Conservation (phyloP, 805 yeast genomes). For the Myxozyma mucilagina region DNA sequence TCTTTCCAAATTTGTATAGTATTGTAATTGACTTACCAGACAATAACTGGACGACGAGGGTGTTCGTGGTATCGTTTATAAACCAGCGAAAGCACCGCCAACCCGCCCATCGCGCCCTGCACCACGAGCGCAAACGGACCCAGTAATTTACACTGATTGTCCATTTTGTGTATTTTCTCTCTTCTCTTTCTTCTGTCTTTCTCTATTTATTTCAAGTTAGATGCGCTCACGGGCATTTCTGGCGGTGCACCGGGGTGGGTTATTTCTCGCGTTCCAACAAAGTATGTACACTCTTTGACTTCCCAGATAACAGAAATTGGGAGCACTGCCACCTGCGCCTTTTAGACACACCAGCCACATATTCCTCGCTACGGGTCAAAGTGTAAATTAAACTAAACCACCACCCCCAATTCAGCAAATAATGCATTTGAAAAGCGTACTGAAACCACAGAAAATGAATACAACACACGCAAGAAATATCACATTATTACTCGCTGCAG, state of each 20-base stretch:
- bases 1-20: too few species aligned
- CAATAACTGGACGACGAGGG: conserved; percentile 83
- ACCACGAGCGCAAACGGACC: conserved; percentile 86
- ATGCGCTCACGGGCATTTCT: too few species aligned
- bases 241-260: too few species aligned
- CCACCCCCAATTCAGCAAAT: too few species aligned
- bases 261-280: too few species aligned
- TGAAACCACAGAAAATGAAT: not conserved
- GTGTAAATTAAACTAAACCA: too few species aligned
- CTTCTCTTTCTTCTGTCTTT: not conserved
- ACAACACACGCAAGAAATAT: not conserved
- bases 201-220: conserved; percentile 2
- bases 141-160: conserved; percentile 56
- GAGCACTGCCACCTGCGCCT: too few species aligned
- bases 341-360: too few species aligned
- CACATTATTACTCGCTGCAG: not conserved
- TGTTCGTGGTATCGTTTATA: conserved; percentile 75
- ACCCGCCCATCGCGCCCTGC: conserved; percentile 72
- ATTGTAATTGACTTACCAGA: conserved; percentile 56
- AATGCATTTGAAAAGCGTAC: not conserved
- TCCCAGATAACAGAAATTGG: too few species aligned
- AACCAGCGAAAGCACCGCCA: conserved; percentile 72
- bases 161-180: conserved; percentile 9
- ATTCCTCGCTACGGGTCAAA: too few species aligned
- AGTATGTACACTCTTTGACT: not conserved